Conservation (phyloP, 257 asterid genomes). For the Nicotiana paniculata region DNA sequence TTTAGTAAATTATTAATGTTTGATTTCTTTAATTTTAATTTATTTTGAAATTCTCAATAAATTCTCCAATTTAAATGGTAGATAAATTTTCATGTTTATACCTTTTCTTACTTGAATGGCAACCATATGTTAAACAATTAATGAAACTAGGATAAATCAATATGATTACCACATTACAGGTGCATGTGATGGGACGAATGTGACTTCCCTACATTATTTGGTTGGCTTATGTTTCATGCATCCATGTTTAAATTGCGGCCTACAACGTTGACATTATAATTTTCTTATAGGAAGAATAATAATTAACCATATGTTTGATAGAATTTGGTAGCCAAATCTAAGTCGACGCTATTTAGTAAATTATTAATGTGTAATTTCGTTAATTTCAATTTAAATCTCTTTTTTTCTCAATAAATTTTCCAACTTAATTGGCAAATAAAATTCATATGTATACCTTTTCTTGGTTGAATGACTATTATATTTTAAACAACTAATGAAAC, state of each 20-base stretch:
- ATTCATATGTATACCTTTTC: neutral
- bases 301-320: too few species aligned
- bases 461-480: neutral
- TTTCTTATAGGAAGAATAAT: too few species aligned
- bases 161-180: neutral
- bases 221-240: neutral
- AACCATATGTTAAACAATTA: neutral
- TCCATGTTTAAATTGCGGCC: neutral
- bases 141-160: neutral
- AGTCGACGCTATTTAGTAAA: too few species aligned
- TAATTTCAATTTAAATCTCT: neutral
- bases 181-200: neutral
- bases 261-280: neutral
- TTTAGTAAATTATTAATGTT: too few species aligned
- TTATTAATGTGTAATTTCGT: neutral
- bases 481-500: neutral
- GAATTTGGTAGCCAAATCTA: too few species aligned
- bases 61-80: too few species aligned
- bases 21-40: too few species aligned
- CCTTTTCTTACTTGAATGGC: neutral
- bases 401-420: neutral
- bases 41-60: too few species aligned
- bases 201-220: neutral
- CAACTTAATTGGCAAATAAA: neutral
- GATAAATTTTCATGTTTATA: neutral